A percentile compares a stretch with the other conserved stretches of the same genome.
Evolutionary conservation across 352 stramenopile species (phyloP).

Genomic region (Thraustotheca clavata): DNA sequence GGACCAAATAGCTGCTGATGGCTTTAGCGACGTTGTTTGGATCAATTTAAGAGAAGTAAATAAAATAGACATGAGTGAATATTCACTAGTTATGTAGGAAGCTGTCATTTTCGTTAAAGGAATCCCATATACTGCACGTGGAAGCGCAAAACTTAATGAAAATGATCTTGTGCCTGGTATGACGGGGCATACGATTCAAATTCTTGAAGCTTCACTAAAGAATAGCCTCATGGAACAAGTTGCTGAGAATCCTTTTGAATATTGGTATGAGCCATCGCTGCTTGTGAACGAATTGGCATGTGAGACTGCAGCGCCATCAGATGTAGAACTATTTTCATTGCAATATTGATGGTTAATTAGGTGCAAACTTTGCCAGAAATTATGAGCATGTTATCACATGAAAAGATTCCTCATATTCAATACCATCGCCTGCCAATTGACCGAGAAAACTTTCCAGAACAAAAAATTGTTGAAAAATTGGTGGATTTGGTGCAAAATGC

Average conservation of each 20-base stretch:
- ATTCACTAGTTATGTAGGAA: conserved; percentile 31
- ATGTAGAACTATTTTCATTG: conserved; percentile 1
- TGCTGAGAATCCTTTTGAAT: conserved; percentile 49
- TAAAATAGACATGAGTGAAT: background rate
- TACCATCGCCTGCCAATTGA: conserved; percentile 76
- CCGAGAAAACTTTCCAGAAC: conserved; percentile 71
- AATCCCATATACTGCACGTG: conserved; percentile 54
- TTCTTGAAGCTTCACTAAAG: conserved; percentile 76
- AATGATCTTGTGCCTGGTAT: conserved; percentile 77
- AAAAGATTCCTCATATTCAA: conserved; percentile 36
- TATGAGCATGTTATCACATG: conserved; percentile 28
- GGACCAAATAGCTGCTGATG: conserved; percentile 47
- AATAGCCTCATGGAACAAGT: conserved; percentile 68
- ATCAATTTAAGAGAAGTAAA: conserved; percentile 68
- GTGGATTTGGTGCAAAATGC: conserved; percentile 44
- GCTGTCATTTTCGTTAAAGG: conserved; percentile 78
- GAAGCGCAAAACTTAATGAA: conserved; percentile 68
- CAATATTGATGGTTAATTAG: background rate
- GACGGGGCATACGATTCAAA: conserved; percentile 69
- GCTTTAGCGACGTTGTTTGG: conserved; percentile 75
- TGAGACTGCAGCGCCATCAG: conserved; percentile 30
- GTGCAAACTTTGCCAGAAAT: conserved; percentile 63
- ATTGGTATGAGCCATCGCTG: conserved; percentile 63
- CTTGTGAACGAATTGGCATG: conserved; percentile 54
- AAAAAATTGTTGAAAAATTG: conserved; percentile 57